A percentile compares a stretch with the other conserved stretches of the same genome.
Evolutionary conservation across 139 green algal species (phyloP).

Genomic region (Chlamydomonas urium): DNA sequence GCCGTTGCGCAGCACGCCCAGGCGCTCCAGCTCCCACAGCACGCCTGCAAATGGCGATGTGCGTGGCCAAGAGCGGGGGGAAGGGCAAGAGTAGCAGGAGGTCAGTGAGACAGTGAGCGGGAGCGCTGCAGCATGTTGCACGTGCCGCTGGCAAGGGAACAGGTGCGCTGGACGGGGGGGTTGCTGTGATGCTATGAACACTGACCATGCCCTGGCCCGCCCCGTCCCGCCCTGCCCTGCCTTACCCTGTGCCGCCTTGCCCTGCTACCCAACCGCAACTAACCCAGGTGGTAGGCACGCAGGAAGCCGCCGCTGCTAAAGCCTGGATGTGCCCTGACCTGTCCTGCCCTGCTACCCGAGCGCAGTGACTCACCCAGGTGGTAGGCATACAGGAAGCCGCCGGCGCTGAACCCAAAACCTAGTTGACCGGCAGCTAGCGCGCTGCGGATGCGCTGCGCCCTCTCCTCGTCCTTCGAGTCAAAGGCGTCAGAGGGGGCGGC

Average conservation of each 20-base stretch:
- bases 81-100: neutral
- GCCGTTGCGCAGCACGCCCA: neutral
- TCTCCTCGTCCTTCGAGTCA: no score
- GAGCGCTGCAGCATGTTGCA: no score
- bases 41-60: constrained; percentile 10
- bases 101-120: no score
- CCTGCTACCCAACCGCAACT: neutral
- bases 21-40: constrained; percentile 11
- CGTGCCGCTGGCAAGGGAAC: no score
- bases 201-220: no score
- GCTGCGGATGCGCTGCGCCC: constrained; percentile 1
- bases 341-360: no score
- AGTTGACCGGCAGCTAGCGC: neutral
- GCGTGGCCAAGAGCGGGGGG: no score
- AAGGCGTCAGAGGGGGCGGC: no score
- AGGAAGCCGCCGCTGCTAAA: no score
- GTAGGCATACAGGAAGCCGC: constrained; percentile 12
- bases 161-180: no score
- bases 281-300: neutral
- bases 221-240: neutral
- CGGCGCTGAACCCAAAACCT: constrained; percentile 5
- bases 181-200: no score
- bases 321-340: no score
- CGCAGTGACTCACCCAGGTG: constrained; percentile 5
- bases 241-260: neutral